Evolutionary conservation across 176 grass and related monocot genomes (phyloP).

Genomic region (Oryza longistaminata): DNA sequence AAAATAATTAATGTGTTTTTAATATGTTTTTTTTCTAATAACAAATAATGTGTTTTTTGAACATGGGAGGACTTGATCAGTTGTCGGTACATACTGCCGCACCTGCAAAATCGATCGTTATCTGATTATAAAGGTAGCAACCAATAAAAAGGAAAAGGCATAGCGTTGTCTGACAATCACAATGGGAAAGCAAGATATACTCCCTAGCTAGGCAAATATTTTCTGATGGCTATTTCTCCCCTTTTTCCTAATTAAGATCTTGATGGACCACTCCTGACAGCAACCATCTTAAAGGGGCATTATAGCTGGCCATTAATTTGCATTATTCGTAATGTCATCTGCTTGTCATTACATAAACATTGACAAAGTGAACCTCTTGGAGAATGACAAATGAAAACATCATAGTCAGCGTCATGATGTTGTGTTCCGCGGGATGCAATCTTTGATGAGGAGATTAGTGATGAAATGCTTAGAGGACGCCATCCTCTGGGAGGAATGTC

Average conservation of each 20-base stretch:
- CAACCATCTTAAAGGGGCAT: background rate
- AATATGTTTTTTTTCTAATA: too few relatives aligned
- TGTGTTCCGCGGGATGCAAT: too few relatives aligned
- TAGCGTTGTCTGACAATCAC: background rate
- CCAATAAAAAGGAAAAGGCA: background rate
- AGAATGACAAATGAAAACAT: background rate
- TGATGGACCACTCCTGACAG: background rate
- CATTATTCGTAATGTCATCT: background rate
- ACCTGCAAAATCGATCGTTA: background rate
- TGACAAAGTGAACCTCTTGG: background rate
- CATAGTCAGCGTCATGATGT: background rate
- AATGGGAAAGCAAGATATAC: constrained; percentile 45
- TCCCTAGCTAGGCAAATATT: background rate
- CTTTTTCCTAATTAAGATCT: background rate
- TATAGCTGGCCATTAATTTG: background rate
- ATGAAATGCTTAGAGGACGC: too few relatives aligned
- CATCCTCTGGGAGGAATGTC: too few relatives aligned
- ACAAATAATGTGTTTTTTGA: too few relatives aligned
- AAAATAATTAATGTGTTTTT: too few relatives aligned
- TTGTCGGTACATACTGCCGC: background rate
- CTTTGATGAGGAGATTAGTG: too few relatives aligned
- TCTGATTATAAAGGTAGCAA: background rate
- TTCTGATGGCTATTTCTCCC: background rate
- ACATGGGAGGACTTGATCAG: background rate
- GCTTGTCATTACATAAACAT: background rate